Base-by-base conservation (phyloP, 164 flowering plant species). In the Amborella trichopoda region DNA sequence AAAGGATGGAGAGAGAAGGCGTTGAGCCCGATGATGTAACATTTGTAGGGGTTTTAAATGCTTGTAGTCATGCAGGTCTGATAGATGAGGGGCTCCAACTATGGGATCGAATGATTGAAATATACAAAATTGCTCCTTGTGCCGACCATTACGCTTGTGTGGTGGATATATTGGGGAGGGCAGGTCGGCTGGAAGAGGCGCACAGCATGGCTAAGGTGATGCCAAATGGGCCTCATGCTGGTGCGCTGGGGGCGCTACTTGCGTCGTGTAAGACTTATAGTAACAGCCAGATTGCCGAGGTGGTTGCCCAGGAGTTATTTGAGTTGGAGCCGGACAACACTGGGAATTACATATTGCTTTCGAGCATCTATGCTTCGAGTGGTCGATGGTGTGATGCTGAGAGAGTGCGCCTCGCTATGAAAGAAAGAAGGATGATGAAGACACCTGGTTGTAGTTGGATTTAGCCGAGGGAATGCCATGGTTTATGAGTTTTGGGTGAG, bases 121-220 rank as follows among this genome's bases (percentile, higher is more conserved):
- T 62, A 28, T 59, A 65, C 28, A 26, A 25, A 44, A 69, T 69
- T 23, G 54, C 55, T 19, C 68, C 70, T n/a, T 53, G 46, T 12
- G 60, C 57, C 3, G 70, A 62, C 40, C 73, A 65, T 39, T 69
- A 62, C 56, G 70, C 70, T 52, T 69, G 70, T 32, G 40, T 69
- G 26, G 64, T 69, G 43, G 70, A 69, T 56, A 52, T 69, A 62
- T 64, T 69, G 18, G 70, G 70, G 16, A 64, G 73, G 23, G 59
- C 73, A 26, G 65, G 70, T 18, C 50, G 54, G 26, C 50, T 69
- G 0, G 48, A 49, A 21, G 65, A 65, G 53, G 73, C 70, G 9
- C 52, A 52, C 22, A 19, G 46, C 28, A 44, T 65, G 38, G 49
- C 65, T 10, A 53, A 58, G 44, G 49, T 43, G 32, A 65, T 65